Base-by-base conservation (phyloP, 2,329 filamentous ascomycete species). In the Penicillium brevicompactum region DNA sequence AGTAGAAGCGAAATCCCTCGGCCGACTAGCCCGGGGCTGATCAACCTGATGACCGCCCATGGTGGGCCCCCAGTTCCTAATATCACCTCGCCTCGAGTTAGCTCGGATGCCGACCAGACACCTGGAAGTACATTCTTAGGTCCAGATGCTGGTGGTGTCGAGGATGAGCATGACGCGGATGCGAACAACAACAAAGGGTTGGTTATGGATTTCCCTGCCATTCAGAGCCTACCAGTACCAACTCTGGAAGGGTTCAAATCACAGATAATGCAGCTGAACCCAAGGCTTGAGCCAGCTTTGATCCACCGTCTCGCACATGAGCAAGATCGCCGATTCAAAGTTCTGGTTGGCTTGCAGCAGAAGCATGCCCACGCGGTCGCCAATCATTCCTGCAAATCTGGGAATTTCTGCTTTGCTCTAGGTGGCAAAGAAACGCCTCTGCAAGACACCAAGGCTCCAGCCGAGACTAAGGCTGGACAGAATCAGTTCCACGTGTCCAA, bases 221-320 rank as follows among this genome's bases (percentile, higher is more conserved):
- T 85, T 13, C 84, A 86, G 31, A 85, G 90, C 61, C 80, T 83
- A 9, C 88, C 93, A 57, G 82, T 86, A 9, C 89, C 92, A 1
- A 92, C 85, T 16, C 76, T 87, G 22, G 83, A 87, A 56, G 92
- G 92, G 0, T 96, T 96, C 74, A 86, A 85, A 61, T 80, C 84
- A 22, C 89, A 96, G 67, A 83, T 93, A 16, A 76, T 86, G 44
- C 81, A 84, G 56, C 76, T 95, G 42, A 95, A 95, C 66, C 90
- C 91, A n/a, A 77, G 80, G 10, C 78, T 96, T 54, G 78, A 79
- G n/a, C 76, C 80, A 8, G 80, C 86, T 71, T 80, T 97, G 60
- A 84, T 93, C 13, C 89, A 94, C 30, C 87, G 92, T 44, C 89
- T 96, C 62, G 90, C 89, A 0, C 84, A 90, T 61, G 91, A 96